A percentile compares a stretch with the other conserved stretches of the same genome.
Evolutionary conservation across 441 rosid genomes (phyloP).

Genomic region (Pelargonium exstipulatum): DNA sequence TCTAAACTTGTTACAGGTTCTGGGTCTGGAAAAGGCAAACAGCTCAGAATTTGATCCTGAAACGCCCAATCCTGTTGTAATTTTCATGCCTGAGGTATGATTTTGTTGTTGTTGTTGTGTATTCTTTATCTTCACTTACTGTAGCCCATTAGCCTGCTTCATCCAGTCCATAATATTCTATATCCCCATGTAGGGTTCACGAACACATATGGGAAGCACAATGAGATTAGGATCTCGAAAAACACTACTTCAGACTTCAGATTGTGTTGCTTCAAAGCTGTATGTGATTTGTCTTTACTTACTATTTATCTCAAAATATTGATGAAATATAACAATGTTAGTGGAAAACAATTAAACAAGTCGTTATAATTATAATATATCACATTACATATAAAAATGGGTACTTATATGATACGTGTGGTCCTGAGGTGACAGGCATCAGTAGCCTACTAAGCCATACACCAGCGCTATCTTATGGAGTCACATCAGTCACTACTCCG

Average conservation of each 20-base stretch:
- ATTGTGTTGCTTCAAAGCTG: slow-evolving; percentile 56
- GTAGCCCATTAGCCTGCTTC: not conserved
- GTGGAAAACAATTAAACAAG: slow-evolving; percentile 9
- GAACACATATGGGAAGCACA: slow-evolving; percentile 81
- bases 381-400: not conserved
- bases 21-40: slow-evolving; percentile 57
- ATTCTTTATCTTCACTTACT: not conserved
- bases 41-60: slow-evolving; percentile 57
- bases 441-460: too few relatives aligned
- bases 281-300: slow-evolving; percentile 22
- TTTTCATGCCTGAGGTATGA: slow-evolving; percentile 72
- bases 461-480: too few relatives aligned
- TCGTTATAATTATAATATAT: not conserved
- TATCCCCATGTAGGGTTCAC: slow-evolving; percentile 46
- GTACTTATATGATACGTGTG: not conserved
- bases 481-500: too few relatives aligned
- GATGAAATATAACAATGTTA: not conserved
- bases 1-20: slow-evolving; percentile 41
- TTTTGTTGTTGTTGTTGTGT: not conserved
- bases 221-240: slow-evolving; percentile 72
- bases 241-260: slow-evolving; percentile 49
- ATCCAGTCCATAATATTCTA: slow-evolving; percentile 7
- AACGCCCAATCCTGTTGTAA: slow-evolving; percentile 53
- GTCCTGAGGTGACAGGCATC: too few relatives aligned
- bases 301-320: slow-evolving; percentile 1